Base-by-base conservation (phyloP, 495 filamentous ascomycete species). In the Extremus antarcticus region DNA sequence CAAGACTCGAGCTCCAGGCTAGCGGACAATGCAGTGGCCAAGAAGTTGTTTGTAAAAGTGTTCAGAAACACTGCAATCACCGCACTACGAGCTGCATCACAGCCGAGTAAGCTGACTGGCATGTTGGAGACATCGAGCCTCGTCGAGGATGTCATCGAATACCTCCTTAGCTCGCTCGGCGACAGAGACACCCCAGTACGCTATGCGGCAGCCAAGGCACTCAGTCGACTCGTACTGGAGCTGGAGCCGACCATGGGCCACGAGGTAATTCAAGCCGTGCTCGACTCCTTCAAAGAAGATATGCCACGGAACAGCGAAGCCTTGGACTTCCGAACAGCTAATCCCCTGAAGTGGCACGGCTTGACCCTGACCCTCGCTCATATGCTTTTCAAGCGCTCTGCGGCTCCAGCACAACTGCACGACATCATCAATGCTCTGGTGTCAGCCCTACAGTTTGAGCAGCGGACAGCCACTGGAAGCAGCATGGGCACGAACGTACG, bases 401-500 rank as follows among this genome's bases (percentile, higher is more conserved):
- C 86, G 7, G 83, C 88, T 2, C 70, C 76, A 0, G 70, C 74
- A 23, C 80, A 84, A 41, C 74, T 96, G 3, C 71, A 79, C 0
- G 77, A 83, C 29, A 83, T 92, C 41, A 71, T 94, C 0, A 79
- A 81, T 48, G 78, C 82, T 1, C 75, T 96, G 43, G 64, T 89
- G 0, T 73, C 81, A 51, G 88, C 86, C 0, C 75, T 96, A 43
- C 78, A 78, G 9, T 99, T 96, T 60, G 90, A 96, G 66, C 86
- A 91, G 63, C 77, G 88, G 43, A 85, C 82, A 24, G 73, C 87
- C 0, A 87, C 85, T 17, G 94, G 94, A 9, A 78, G 74, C 10
- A 88, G 89, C 2, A 72, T 88, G n/a, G 94, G 94, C 9, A 82
- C 85, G 0, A 95, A 91, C 61, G 94, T 97, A n/a, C 78, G 92